phyloP scores from a whole-genome alignment of 805 yeast genomes.

The Starmerella khaoyaiensis region DNA sequence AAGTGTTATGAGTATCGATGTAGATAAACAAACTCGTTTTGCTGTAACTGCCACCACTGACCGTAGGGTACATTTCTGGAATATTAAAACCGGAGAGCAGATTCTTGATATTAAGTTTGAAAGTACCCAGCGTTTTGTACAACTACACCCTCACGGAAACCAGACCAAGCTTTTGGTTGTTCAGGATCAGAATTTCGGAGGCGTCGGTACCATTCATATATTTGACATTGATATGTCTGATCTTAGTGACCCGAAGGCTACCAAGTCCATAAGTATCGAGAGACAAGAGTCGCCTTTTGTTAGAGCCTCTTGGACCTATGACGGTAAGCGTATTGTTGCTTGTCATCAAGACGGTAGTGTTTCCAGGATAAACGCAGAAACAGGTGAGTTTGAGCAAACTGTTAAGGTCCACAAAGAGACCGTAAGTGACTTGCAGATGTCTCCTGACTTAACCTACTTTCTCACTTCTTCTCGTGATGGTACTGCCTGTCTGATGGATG shows the following conservation, averaged over 20 bases:
- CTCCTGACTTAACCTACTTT: slow-evolving; percentile 76
- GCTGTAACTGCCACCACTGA: slow-evolving; percentile 89
- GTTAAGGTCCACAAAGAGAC: slow-evolving; percentile 56
- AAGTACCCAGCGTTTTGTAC: slow-evolving; percentile 85
- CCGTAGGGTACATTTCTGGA: slow-evolving; percentile 73
- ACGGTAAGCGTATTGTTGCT: slow-evolving; percentile 59
- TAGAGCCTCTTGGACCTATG: slow-evolving; percentile 79
- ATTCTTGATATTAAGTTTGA: slow-evolving; percentile 47
- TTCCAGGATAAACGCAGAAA: slow-evolving; percentile 61
- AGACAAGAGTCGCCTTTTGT: slow-evolving; percentile 29
- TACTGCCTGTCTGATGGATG: slow-evolving; percentile 63
- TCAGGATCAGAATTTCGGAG: slow-evolving; percentile 87
- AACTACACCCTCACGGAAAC: slow-evolving; percentile 61
- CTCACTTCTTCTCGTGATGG: slow-evolving; percentile 89
- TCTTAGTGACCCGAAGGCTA: slow-evolving; percentile 32
- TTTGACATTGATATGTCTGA: slow-evolving; percentile 47
- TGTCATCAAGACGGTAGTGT: slow-evolving; percentile 82
- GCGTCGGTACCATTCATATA: slow-evolving; percentile 59
- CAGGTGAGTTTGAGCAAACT: slow-evolving; percentile 55
- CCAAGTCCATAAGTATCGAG: slow-evolving; percentile 35
- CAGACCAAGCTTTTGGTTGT: slow-evolving; percentile 49
- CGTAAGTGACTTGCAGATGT: slow-evolving; percentile 81
- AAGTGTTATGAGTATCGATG: slow-evolving; percentile 89
- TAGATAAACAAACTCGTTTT: slow-evolving; percentile 52
- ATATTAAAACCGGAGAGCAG: slow-evolving; percentile 55